A percentile compares a stretch with the other conserved stretches of the same genome.
Evolutionary conservation across 345 rosid species (phyloP).

Genomic region (Luvunga scandens): DNA sequence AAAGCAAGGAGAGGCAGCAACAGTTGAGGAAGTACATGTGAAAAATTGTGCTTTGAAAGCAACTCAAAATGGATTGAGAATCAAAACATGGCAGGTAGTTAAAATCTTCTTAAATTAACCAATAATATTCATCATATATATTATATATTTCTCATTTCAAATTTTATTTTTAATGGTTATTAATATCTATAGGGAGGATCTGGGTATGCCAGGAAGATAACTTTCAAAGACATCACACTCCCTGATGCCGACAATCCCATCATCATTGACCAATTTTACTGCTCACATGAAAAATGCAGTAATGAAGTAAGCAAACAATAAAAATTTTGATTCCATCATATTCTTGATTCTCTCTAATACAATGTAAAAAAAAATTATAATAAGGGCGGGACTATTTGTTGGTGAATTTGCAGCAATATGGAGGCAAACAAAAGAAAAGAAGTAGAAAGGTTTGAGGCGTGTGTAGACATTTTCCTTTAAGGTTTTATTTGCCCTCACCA

Average conservation of each 20-base stretch:
- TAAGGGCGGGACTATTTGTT: no score
- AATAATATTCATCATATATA: neutral
- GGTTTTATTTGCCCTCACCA: no score
- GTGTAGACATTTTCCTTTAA: no score
- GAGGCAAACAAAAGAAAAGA: no score
- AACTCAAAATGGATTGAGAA: constrained; percentile 23
- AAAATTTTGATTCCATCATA: neutral
- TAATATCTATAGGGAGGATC: constrained; percentile 16
- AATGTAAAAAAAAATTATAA: no score
- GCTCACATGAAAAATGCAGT: neutral
- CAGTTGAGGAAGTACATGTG: constrained; percentile 13
- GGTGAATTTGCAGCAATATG: no score
- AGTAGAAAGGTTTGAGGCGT: no score
- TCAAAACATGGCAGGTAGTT: constrained; percentile 29
- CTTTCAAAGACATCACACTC: constrained; percentile 16
- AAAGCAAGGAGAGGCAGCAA: neutral
- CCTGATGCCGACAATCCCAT: constrained; percentile 15
- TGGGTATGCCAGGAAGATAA: constrained; percentile 18
- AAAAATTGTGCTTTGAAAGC: neutral
- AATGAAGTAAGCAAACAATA: neutral
- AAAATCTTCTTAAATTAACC: neutral
- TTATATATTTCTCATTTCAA: neutral
- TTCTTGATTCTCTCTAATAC: no score
- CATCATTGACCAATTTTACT: constrained; percentile 22
- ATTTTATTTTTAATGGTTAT: neutral